Base-by-base conservation (phyloP, 1,284 basidiomycete genomes). In the Hypsizygus ulmarius region DNA sequence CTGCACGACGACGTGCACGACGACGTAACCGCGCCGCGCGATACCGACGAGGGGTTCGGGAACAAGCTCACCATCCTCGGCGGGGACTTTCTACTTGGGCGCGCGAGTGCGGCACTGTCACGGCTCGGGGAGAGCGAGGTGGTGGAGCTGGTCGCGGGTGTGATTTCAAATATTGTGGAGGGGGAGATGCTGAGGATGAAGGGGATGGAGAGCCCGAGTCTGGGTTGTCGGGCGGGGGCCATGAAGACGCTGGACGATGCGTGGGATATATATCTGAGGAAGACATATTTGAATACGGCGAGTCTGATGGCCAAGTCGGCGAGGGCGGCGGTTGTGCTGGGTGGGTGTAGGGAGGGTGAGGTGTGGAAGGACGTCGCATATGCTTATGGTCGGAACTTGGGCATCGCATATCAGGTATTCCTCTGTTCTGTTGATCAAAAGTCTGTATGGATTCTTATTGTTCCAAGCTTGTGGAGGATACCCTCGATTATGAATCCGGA, bases 221-320 rank as follows among this genome's bases (percentile, higher is more conserved):
- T 60, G n/a, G n/a, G n/a, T 12, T 63, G 60, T 28, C 47, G 59
- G 41, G 43, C 61, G 28, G 49, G 55, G 27, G 64, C 63, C 10
- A 64, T 66, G 36, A 57, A 55, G 27, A 63, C 59, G 16, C 56
- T 66, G 39, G 59, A 63, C 9, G 65, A 67, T 28, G 81, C 85
- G 53, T 98, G 96, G 82, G 84, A 85, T 50, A 73, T 86, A 29
- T 99, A 99, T 71, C 77, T 98, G 65, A 82, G 85, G 61, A 97
- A 96, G 72, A 92, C 91, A 33, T 99, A 98, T 66, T 76, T 99
- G 60, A 98, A 98, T 73, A 96, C 93, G 3, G 96, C 95, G 14
- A 93, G 90, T 64, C 71, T 99, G 53, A 93, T 99, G 78, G 95
- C 94, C 1, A 98, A 98, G 71, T 87, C 86, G 14, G 87, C 90